phyloP scores from a whole-genome alignment of 805 yeast genomes.

The Candida silvicultrix region DNA sequence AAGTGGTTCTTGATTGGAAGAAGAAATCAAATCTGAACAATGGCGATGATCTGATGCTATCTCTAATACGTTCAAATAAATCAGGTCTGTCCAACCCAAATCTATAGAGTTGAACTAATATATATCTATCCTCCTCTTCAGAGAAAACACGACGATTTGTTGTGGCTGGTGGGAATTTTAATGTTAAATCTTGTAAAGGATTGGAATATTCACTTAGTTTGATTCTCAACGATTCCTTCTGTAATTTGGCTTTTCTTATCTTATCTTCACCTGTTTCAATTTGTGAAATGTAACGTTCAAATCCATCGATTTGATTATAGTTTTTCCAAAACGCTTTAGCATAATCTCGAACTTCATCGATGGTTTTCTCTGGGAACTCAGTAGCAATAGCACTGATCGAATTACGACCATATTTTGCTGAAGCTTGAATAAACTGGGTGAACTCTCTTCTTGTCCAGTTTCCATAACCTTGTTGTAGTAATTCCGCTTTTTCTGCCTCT shows the following conservation, averaged over 20 bases:
- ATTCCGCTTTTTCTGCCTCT: slow-evolving; percentile 51
- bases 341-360: slow-evolving; percentile 74
- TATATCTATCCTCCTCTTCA: slow-evolving; percentile 87
- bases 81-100: slow-evolving; percentile 78
- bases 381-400: slow-evolving; percentile 61
- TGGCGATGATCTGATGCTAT: slow-evolving; percentile 66
- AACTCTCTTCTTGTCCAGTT: slow-evolving; percentile 90
- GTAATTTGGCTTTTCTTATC: slow-evolving; percentile 54
- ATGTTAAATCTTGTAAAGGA: slow-evolving; percentile 73
- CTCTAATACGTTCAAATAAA: slow-evolving; percentile 71
- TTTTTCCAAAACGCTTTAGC: slow-evolving; percentile 78
- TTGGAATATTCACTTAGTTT: slow-evolving; percentile 64
- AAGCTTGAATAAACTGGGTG: slow-evolving; percentile 65
- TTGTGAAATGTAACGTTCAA: slow-evolving; percentile 72
- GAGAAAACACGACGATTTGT: slow-evolving; percentile 63
- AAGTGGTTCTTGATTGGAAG: slow-evolving; percentile 69
- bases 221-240: slow-evolving; percentile 72
- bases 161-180: slow-evolving; percentile 68
- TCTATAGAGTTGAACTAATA: slow-evolving; percentile 71
- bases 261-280: slow-evolving; percentile 90
- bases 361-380: slow-evolving; percentile 71
- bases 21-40: slow-evolving; percentile 85
- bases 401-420: slow-evolving; percentile 78
- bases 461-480: slow-evolving; percentile 61
- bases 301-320: slow-evolving; percentile 77